Evolutionary conservation across 1,284 basidiomycete genomes (phyloP).

Genomic region (Vanrija humicola): DNA sequence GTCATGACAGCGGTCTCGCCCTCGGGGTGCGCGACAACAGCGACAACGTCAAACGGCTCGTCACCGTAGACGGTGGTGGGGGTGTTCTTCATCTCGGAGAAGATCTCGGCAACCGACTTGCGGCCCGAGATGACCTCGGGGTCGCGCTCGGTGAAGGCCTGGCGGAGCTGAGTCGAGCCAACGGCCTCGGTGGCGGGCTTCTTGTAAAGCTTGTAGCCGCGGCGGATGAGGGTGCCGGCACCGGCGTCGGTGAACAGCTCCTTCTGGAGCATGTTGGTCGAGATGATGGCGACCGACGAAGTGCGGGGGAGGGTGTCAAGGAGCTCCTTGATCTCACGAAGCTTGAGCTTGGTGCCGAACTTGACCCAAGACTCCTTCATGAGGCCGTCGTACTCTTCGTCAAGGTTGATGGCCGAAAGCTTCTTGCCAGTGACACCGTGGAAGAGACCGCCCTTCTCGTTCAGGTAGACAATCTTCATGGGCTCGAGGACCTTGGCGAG

Average conservation of each 20-base stretch:
- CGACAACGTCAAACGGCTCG: conserved; percentile 92
- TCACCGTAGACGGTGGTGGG: conserved; percentile 97
- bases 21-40: conserved; percentile 86
- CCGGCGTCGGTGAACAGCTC: conserved; percentile 98
- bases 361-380: conserved; percentile 99
- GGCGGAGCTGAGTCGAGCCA: conserved; percentile 87
- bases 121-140: conserved; percentile 81
- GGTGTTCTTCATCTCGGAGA: conserved; percentile 71
- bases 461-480: conserved; percentile 98
- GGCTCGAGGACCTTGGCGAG: conserved; percentile 93
- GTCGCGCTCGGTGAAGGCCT: conserved; percentile 90
- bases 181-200: conserved; percentile 75
- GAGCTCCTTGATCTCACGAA: conserved; percentile 98
- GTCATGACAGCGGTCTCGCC: conserved; percentile 88
- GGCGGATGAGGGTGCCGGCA: conserved; percentile 93
- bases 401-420: conserved; percentile 91
- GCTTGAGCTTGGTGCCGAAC: conserved; percentile 97
- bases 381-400: conserved; percentile 96
- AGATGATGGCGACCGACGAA: conserved; percentile 97
- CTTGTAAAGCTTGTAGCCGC: conserved; percentile 97
- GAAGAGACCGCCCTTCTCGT: conserved; percentile 97
- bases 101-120: conserved; percentile 83
- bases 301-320: conserved; percentile 97
- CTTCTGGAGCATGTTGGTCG: conserved; percentile 86
- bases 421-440: conserved; percentile 95